A percentile compares a stretch with the other conserved stretches of the same genome.
These are phyloP conservation scores for Syzygium oleosum DNA, from an alignment of 345 rosid species.

Conservation along the genomic window DNA sequence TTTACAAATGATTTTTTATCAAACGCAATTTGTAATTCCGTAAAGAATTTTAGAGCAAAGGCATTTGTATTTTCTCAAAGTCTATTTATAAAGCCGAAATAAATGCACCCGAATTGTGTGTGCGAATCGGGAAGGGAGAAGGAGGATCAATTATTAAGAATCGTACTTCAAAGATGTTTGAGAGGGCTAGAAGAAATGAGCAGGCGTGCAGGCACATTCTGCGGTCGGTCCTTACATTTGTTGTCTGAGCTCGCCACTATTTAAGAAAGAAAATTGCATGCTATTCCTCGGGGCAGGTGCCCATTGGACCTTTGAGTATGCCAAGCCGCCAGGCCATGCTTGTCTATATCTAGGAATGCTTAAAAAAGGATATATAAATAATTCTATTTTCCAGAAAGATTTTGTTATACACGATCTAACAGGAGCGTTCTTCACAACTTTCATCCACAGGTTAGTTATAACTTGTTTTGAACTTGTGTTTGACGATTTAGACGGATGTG, in stretches of 20 bases:
- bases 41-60: no score
- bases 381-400: background rate
- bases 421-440: background rate
- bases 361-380: background rate
- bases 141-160: background rate
- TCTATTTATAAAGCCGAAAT: no score
- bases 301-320: background rate
- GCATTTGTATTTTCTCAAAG: no score
- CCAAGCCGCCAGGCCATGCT: background rate
- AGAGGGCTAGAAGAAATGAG: background rate
- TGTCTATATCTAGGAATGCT: background rate
- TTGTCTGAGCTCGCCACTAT: background rate
- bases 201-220: background rate
- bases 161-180: background rate
- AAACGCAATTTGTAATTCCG: no score
- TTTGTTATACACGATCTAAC: background rate
- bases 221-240: background rate
- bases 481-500: background rate
- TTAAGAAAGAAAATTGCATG: background rate
- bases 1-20: no score
- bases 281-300: background rate
- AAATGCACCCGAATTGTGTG: no score
- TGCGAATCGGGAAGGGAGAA: background rate
- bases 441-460: background rate
- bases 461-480: background rate